These are phyloP conservation scores for Podila epicladia DNA, from an alignment of 192 early-diverging fungal genomes.

Conservation along the genomic window DNA sequence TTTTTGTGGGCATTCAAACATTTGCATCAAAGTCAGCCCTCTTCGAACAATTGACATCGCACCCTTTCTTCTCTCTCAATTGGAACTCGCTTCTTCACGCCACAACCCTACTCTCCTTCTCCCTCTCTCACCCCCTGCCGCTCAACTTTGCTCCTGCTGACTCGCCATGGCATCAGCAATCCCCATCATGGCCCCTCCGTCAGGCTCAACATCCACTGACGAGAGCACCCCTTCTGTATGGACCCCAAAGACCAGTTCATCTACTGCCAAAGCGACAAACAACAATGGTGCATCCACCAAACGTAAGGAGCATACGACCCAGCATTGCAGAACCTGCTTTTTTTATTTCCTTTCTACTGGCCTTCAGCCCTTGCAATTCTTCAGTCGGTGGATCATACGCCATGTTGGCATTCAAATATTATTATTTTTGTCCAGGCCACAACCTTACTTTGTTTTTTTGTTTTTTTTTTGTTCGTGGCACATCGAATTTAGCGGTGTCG, in stretches of 20 bases:
- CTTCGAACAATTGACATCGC: too few species aligned
- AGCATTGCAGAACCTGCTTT: background rate
- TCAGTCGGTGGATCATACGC: too few species aligned
- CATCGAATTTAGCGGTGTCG: slow-evolving; percentile 28
- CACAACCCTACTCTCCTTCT: too few species aligned
- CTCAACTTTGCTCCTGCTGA: background rate
- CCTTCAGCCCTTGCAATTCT: background rate
- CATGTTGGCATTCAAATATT: too few species aligned
- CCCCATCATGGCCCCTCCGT: slow-evolving; percentile 42
- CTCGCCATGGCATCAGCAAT: slow-evolving; percentile 42
- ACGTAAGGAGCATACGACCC: background rate
- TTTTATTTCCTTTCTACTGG: background rate
- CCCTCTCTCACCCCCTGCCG: too few species aligned
- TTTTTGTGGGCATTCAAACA: too few species aligned
- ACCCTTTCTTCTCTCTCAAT: too few species aligned
- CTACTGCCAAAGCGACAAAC: background rate
- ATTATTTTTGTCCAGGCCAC: too few species aligned
- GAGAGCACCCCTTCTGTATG: slow-evolving; percentile 17
- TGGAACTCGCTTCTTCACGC: too few species aligned
- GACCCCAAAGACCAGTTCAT: slow-evolving; percentile 8
- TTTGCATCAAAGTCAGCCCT: too few species aligned
- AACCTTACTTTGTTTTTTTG: background rate
- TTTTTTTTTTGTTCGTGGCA: background rate
- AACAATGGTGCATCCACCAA: background rate
- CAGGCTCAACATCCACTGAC: slow-evolving; percentile 2